Evolutionary conservation across 768 basidiomycete genomes (phyloP).

Genomic region (Amanita pallidorosea): DNA sequence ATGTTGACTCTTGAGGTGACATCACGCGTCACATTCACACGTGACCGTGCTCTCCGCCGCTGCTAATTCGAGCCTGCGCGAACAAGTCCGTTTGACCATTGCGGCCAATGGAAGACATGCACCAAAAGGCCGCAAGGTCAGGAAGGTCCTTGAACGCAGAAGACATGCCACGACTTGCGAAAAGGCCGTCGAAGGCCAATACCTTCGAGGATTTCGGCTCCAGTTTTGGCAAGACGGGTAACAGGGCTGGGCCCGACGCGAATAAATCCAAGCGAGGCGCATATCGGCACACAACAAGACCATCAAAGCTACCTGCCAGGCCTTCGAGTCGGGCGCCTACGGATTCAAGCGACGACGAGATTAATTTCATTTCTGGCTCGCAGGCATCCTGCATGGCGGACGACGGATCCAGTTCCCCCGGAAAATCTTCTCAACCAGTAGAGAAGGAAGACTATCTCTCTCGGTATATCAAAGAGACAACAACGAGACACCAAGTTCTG

Average conservation of each 20-base stretch:
- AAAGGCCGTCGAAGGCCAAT: background rate
- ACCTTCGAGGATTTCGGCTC: conserved; percentile 11
- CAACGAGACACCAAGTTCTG: background rate
- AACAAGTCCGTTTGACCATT: background rate
- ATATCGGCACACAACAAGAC: background rate
- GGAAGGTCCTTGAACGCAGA: background rate
- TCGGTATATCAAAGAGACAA: background rate
- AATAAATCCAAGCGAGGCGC: background rate
- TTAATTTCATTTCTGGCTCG: background rate
- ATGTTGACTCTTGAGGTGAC: background rate
- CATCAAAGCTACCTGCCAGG: background rate
- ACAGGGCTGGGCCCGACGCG: background rate
- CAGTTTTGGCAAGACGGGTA: conserved; percentile 5
- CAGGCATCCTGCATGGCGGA: background rate
- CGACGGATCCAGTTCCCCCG: background rate
- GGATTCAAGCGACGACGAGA: conserved; percentile 5
- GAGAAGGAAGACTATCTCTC: background rate
- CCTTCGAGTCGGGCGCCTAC: background rate
- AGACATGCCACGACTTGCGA: background rate
- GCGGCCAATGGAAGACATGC: background rate
- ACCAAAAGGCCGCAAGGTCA: background rate
- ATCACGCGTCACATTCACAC: background rate
- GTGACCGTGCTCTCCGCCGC: conserved; percentile 1
- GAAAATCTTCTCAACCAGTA: background rate
- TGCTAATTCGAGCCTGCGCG: background rate